Base-by-base conservation (phyloP, 164 flowering plant genomes). In the Litsea cubeba region DNA sequence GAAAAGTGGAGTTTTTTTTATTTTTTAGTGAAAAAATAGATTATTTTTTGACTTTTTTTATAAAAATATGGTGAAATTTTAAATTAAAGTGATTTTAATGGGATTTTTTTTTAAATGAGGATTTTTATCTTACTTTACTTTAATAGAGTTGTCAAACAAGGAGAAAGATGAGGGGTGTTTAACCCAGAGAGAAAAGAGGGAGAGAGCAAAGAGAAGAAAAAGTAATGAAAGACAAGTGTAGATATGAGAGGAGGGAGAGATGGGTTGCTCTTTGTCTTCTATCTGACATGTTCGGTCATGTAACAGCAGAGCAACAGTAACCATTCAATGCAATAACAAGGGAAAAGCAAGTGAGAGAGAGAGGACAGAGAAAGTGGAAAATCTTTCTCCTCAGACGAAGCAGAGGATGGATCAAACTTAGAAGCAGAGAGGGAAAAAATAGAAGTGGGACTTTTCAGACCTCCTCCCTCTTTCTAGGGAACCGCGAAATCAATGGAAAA, bases 251-350 rank as follows among this genome's bases (percentile, higher is more conserved):
- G 23, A 1, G 22, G 63, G 3, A 63, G 17, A 25, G 66, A 23
- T 63, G 66, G 66, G 28, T 11, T 25, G 28, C 3, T 5, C 28
- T 63, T 63, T 25, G 25, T 23, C 66, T 14, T 24, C 30, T 6
- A 8, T 24, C 66, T 63, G 66, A 63, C 32, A 63, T 12, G 10
- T 23, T 12, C 18, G 25, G 71, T 51, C 54, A n/a, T 23, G 22
- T 17, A 68, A 20, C 71, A 68, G 51, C 54, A 40, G 17, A 20
- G 54, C 57, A 68, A 68, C 54, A 68, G 71, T 22, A n/a, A 68
- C 71, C 26, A 68, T 46, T 68, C 71, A 68, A 68, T 68, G 71
- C 54, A 68, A 3, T 3, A 22, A 40, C 51, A 68, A 11, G 71
- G 8, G 71, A 68, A 17, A 24, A 63, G 28, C 15, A 25, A 10